Base-by-base conservation (phyloP, 352 stramenopile species). In the Albugo laibachii region DNA sequence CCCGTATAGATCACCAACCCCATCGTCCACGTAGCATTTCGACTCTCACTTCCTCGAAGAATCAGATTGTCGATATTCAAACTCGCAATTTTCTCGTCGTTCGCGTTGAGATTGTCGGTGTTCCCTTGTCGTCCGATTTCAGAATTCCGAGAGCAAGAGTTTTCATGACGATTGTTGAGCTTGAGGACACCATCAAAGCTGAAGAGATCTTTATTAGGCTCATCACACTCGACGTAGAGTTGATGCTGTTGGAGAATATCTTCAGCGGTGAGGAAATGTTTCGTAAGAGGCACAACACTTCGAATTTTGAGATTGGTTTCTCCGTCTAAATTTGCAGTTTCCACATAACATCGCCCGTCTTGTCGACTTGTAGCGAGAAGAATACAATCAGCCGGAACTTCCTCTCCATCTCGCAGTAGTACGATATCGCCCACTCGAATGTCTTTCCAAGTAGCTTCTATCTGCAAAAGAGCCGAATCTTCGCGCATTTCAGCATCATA, bases 301-400 rank as follows among this genome's bases (percentile, higher is more conserved):
- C 80, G 69, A 40, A 93, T 88, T 50, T 93, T 93, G 36, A 93
- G 50, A 45, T 91, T 91, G 13, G 80, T 93, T 59, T 93, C 80
- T 11, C 80, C 80, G 49, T 93, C 80, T 38, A 93, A 47, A 40
- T 92, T 93, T 3, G 73, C 69, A 18, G 80, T 93, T 50, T 93
- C 77, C 1, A 93, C 65, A 48, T 91, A 92, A 47, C 72, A 88
- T 13, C 76, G 62, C 1, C 80, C 80, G 54, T 89, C 77, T 0
- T 68, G 40, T 21, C 73, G 68, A 47, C 63, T 86, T 5, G 80
- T 89, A 0, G 75, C 72, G 11, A 93, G 50, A 14, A 93, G 38
- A 43, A 93, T 61, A 44, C 78, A 89, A 41, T 93, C 80, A 0
- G 80, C 69, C 35, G 80, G 78, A 13, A 91, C 69, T 44, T 86